Percentiles rank a stretch among this genome's conserved stretches.
phyloP scores from a whole-genome alignment of 139 green algal species.

The Astrephomene gubernaculifera region DNA sequence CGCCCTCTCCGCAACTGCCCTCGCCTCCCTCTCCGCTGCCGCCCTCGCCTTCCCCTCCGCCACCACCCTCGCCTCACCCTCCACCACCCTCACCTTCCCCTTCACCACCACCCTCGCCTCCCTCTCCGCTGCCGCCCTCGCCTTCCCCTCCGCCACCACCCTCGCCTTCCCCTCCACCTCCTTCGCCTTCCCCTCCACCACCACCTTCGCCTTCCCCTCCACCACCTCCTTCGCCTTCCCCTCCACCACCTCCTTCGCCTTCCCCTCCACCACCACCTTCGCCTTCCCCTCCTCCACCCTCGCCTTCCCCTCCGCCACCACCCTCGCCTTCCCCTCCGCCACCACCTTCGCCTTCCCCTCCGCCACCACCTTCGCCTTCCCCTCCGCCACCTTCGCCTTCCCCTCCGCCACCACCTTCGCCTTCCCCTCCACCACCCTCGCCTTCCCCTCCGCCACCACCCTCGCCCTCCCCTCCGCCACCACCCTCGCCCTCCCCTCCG shows the following conservation, averaged over 20 bases:
- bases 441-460: neutral
- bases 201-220: neutral
- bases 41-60: neutral
- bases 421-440: neutral
- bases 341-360: neutral
- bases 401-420: neutral
- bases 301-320: neutral
- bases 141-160: neutral
- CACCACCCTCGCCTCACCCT: neutral
- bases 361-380: neutral
- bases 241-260: no score
- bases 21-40: neutral
- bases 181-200: neutral
- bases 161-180: neutral
- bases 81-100: neutral
- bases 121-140: neutral
- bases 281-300: neutral
- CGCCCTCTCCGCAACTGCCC: neutral
- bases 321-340: neutral
- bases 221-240: neutral
- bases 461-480: neutral
- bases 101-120: neutral
- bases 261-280: neutral
- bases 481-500: neutral
- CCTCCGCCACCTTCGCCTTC: neutral